Conservation (phyloP, 805 yeast species). For the Saccharomyces eubayanus region DNA sequence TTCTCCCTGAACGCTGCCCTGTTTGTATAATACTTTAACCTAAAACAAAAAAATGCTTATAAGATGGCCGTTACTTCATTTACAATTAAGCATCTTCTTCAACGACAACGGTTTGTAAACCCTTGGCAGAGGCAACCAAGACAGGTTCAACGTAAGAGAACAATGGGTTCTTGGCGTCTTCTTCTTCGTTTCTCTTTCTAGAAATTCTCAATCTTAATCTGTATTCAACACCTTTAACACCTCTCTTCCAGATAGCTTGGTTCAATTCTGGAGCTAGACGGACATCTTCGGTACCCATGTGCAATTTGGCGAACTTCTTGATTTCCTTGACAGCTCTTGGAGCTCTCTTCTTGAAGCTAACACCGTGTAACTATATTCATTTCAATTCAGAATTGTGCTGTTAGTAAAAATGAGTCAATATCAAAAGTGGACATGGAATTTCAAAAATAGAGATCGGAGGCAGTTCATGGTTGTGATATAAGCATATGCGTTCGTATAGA, state of each 20-base stretch:
- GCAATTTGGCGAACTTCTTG: slow-evolving; percentile 92
- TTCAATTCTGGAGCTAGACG: slow-evolving; percentile 95
- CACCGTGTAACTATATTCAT: slow-evolving; percentile 72
- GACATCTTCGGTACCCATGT: slow-evolving; percentile 96
- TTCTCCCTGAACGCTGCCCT: neutral
- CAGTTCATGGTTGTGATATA: neutral
- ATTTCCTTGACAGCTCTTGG: slow-evolving; percentile 98
- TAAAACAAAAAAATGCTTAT: neutral
- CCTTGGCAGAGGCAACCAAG: slow-evolving; percentile 84
- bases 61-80: neutral
- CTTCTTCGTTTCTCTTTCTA: slow-evolving; percentile 98
- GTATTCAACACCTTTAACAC: slow-evolving; percentile 95
- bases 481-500: neutral
- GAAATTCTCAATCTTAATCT: slow-evolving; percentile 96
- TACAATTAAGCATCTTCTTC: slow-evolving; percentile 51
- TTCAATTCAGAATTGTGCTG: neutral
- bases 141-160: slow-evolving; percentile 96
- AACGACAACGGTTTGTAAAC: slow-evolving; percentile 92
- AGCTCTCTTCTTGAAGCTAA: slow-evolving; percentile 96
- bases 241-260: slow-evolving; percentile 97
- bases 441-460: neutral
- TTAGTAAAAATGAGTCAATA: neutral
- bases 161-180: slow-evolving; percentile 92
- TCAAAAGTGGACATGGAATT: neutral
- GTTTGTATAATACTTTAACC: neutral